A percentile compares a stretch with the other conserved stretches of the same genome.
phyloP scores from a whole-genome alignment of 345 rosid species.

The Stellera chamaejasme region DNA sequence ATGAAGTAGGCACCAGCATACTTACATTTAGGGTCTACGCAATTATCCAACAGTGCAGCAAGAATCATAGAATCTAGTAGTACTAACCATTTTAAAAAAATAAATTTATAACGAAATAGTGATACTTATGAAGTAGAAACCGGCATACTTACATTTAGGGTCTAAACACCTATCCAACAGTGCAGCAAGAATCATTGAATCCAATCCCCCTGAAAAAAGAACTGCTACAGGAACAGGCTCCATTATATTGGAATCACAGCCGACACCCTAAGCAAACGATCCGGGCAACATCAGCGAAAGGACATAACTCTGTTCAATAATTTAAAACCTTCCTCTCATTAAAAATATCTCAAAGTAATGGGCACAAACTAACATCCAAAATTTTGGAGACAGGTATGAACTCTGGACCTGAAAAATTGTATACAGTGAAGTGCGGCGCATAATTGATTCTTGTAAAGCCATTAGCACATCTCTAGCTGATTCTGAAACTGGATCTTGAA shows the following conservation, averaged over 20 bases:
- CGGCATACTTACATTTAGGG: slow-evolving; percentile 44
- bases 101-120: neutral
- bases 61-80: slow-evolving; percentile 84
- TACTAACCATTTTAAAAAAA: too few relatives aligned
- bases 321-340: neutral
- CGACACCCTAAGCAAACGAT: slow-evolving; percentile 32
- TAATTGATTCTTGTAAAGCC: slow-evolving; percentile 59
- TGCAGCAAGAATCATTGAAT: slow-evolving; percentile 94
- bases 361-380: too few relatives aligned
- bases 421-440: slow-evolving; percentile 50
- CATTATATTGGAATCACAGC: slow-evolving; percentile 15
- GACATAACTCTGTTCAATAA: neutral
- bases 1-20: too few relatives aligned
- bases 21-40: slow-evolving; percentile 68
- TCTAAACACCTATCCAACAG: slow-evolving; percentile 70
- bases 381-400: neutral
- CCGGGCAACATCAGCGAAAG: slow-evolving; percentile 4
- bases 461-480: slow-evolving; percentile 46
- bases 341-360: slow-evolving; percentile 4
- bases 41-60: slow-evolving; percentile 74
- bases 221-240: slow-evolving; percentile 69
- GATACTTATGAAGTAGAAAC: neutral
- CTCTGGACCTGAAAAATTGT: slow-evolving; percentile 49
- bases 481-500: slow-evolving; percentile 25
- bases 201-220: slow-evolving; percentile 94